Evolutionary conservation across 495 filamentous ascomycete genomes (phyloP).

Genomic region (Xanthoparmelia taractica): DNA sequence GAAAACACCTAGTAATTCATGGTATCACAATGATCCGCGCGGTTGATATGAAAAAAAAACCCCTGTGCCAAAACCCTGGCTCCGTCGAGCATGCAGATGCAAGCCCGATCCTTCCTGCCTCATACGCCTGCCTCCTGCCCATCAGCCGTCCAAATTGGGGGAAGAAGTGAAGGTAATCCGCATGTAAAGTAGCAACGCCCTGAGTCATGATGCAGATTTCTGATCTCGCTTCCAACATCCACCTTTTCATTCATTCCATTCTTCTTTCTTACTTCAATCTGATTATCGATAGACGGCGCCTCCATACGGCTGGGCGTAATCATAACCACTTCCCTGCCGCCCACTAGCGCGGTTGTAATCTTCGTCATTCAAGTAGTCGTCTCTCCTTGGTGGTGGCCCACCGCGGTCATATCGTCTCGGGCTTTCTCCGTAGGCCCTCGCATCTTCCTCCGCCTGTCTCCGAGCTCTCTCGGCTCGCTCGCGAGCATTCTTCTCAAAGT

Average conservation of each 20-base stretch:
- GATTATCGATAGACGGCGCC: slow-evolving; percentile 20
- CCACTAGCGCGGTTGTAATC: slow-evolving; percentile 25
- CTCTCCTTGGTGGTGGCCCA: slow-evolving; percentile 12
- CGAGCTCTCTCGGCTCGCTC: slow-evolving; percentile 22
- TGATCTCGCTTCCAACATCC: neutral
- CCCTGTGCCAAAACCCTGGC: neutral
- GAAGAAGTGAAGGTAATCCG: slow-evolving; percentile 5
- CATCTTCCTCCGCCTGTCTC: slow-evolving; percentile 24
- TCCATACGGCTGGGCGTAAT: slow-evolving; percentile 23
- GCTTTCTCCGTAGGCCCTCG: slow-evolving; percentile 24
- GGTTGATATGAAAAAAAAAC: neutral
- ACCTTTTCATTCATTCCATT: too few species aligned
- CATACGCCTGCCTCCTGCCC: neutral
- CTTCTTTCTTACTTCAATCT: too few species aligned
- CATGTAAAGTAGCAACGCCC: slow-evolving; percentile 4
- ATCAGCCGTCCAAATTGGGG: neutral
- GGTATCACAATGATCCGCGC: slow-evolving; percentile 7
- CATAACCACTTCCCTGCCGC: slow-evolving; percentile 20
- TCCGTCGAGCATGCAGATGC: neutral
- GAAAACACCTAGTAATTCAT: slow-evolving; percentile 12
- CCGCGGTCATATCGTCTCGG: slow-evolving; percentile 28
- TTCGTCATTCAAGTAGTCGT: slow-evolving; percentile 23
- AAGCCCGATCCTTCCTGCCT: neutral
- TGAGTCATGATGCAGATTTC: neutral
- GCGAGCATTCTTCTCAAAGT: slow-evolving; percentile 24